Evolutionary conservation across 345 rosid species (phyloP), one percentile per base, ranked within the genome.

Genomic region (Nasturtium officinale): DNA sequence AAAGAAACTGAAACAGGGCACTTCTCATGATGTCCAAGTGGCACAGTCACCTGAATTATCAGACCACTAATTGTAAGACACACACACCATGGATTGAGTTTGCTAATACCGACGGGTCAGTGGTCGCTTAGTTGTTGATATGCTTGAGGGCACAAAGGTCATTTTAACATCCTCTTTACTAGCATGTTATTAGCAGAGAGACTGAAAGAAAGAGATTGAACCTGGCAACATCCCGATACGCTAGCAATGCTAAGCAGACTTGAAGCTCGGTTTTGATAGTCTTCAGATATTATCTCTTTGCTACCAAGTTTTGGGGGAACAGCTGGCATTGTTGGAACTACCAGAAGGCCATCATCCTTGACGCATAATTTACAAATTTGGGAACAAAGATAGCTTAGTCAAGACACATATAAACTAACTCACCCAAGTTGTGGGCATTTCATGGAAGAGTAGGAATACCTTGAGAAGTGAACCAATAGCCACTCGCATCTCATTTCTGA

Each of bases 161-260:
- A 58, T 56, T n/a, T 17, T 56, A 29, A 45, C 46, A 59, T 58
- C 67, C 48, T 65, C 55, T 40, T 59, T 47, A 75, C 62, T 43
- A 5, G 46, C 20, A 65, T 35, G 12, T 26, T 5, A 43, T 43
- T 35, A 35, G 12, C 29, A 21, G n/a, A 58, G 7, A 37, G 37
- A 28, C 29, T 66, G 65, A 79, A 30, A 33, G 67, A 73, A 45
- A 25, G 69, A 65, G 62, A 68, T 32, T 18, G 61, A 63, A 94
- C 99, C 98, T 95, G 98, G 78, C 99, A 95, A 80, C 98, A 95
- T 61, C 98, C 99, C 1, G 98, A 95, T 51, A 95, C 66, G 75
- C 98, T 92, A 65, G 98, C 92, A 69, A 95, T 83, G 81, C 98
- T 90, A 77, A 87, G 78, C 53, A 96, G 86, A 81, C 90, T 82